Evolutionary conservation across 768 basidiomycete genomes (phyloP).

Genomic region (Lactifluus subvellereus): DNA sequence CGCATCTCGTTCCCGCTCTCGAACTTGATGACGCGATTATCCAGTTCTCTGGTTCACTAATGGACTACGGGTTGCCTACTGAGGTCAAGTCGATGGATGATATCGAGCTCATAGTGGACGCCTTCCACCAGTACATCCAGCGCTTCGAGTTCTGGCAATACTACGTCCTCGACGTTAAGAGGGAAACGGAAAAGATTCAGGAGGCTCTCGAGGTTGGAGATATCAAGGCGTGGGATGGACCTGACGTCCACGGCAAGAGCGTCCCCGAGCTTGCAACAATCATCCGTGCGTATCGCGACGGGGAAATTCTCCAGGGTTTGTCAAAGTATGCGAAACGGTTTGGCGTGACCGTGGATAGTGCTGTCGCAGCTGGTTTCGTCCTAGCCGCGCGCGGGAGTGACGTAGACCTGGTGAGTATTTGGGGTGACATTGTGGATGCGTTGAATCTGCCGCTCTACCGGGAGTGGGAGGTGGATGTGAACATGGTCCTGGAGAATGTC

Average conservation of each 20-base stretch:
- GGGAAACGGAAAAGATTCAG: constrained; percentile 55
- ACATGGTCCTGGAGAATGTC: constrained; percentile 66
- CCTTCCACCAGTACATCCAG: constrained; percentile 56
- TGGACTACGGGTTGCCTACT: constrained; percentile 65
- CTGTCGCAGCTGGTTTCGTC: constrained; percentile 67
- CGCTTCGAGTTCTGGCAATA: constrained; percentile 84
- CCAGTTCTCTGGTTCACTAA: constrained; percentile 66
- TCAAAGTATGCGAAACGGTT: constrained; percentile 60
- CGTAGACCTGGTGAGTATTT: constrained; percentile 44
- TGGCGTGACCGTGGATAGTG: constrained; percentile 56
- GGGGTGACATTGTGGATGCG: constrained; percentile 75
- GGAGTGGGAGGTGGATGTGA: constrained; percentile 82
- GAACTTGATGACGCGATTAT: constrained; percentile 87
- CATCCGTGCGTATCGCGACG: constrained; percentile 44
- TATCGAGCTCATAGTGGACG: constrained; percentile 56
- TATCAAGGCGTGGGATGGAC: constrained; percentile 54
- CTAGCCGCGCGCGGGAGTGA: constrained; percentile 52
- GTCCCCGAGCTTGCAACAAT: constrained; percentile 62
- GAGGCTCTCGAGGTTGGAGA: constrained; percentile 46
- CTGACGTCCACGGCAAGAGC: constrained; percentile 51
- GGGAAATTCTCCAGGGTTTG: constrained; percentile 44
- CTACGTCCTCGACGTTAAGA: constrained; percentile 75
- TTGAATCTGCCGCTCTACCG: constrained; percentile 84
- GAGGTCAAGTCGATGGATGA: constrained; percentile 59
- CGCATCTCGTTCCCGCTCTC: constrained; percentile 87